Evolutionary conservation across 208 protist species (phyloP), one percentile per base, ranked within the genome.

Genomic region (Wallacemonas rigidus): DNA sequence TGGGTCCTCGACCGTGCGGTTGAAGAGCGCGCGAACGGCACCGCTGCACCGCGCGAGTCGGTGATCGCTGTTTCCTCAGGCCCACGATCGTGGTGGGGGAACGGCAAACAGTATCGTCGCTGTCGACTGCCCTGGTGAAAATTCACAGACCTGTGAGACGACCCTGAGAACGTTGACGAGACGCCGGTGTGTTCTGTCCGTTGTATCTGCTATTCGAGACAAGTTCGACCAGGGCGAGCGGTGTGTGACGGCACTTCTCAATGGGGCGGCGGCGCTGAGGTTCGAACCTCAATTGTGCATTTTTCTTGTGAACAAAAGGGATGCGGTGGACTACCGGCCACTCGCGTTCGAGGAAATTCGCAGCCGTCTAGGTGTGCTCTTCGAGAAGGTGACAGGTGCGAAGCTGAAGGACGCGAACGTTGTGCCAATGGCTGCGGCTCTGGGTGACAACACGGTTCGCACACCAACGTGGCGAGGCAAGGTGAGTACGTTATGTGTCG

Each of bases 251-350:
- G 9, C 15, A 5, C 60, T 65, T 3, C 60, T 65, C 9, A 8
- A 35, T 45, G 60, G 60, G 15, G 12, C 17, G 41, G n/a, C 3
- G 12, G 60, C 60, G 38, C 38, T 65, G 60, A 8, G 36, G 41
- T 3, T 65, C 40, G 15, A 45, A 7, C 4, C 8, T 3, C 15
- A 14, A 6, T 3, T 41, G 2, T 50, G 53, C 11, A 38, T 8
- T 26, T 65, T 51, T 35, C 41, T 65, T 6, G 43, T 65, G 11
- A 65, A 65, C 43, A 65, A 65, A 41, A 50, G 53, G 60, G 60
- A 65, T 48, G 43, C 41, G 3, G 43, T 65, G 41, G 43, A 48
- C 40, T 65, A 53, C 60, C 5, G n/a, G 4, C 12, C 36, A 5
- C 41, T 17, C 43, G 60, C 60, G n/a, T 65, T 65, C 43, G 36